Base-by-base conservation (phyloP, 2,329 filamentous ascomycete species). In the Cladophialophora exuberans region DNA sequence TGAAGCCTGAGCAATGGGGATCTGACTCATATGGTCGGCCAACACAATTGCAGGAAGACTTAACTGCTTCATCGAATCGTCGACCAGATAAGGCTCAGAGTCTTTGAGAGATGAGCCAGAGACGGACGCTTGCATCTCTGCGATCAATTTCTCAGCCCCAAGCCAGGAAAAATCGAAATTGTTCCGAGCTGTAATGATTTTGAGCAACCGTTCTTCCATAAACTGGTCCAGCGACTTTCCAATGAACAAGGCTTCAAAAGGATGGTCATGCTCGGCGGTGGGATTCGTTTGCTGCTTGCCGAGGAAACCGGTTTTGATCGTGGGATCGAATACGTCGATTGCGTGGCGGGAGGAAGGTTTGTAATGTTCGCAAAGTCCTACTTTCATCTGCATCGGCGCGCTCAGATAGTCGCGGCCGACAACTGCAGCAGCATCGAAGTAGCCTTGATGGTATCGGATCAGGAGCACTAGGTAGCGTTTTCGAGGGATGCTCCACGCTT, bases 381-480 rank as follows among this genome's bases (percentile, higher is more conserved):
- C 78, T 5, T 84, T 81, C 67, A 92, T 86, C 2, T 79, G 54
- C 22, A 58, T 33, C 13, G 28, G 73, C n/a, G 83, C 61, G 66
- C 54, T 35, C 44, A 70, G 61, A 15, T 72, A 70, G 33, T 67
- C 66, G 52, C 77, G 66, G 50, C 73, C 69, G 0, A 69, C 66
- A 11, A 82, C 68, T 0, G 80, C 67, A 13, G 86, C 79, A 44
- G 88, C 73, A 2, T 75, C 73, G 26, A 76, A 78, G 69, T 95
- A 96, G 0, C 75, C 78, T n/a, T 71, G 69, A 0, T 77, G 72
- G 61, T 88, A 88, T 30, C 81, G 80, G 38, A 94, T 79, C 18
- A 96, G 75, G 3, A 95, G 76, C 3, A 93, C 81, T 33, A 96
- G 70, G 65, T 93, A 92, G 28, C 91, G 86, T 0, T 77, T 71